phyloP scores from a whole-genome alignment of 2,329 filamentous ascomycete genomes.

The Ceratocystis colombiana region DNA sequence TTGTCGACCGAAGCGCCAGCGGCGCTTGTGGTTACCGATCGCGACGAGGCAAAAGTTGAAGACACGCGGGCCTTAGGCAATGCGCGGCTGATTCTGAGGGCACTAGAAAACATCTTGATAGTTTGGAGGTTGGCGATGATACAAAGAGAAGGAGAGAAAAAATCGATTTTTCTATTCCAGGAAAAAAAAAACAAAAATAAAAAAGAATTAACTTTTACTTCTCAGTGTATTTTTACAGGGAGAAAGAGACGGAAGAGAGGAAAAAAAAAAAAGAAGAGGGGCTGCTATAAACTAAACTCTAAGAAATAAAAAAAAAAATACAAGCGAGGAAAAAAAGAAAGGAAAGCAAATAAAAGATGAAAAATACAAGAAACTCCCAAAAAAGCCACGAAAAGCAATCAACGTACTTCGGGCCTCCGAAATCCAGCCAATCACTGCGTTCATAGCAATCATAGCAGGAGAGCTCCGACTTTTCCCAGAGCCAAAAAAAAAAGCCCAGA shows the following conservation, averaged over 20 bases:
- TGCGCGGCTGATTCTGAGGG: slow-evolving; percentile 52
- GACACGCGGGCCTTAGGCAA: slow-evolving; percentile 45
- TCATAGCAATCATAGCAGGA: background rate
- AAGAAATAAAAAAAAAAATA: background rate
- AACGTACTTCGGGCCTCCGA: too few species aligned
- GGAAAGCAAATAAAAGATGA: background rate
- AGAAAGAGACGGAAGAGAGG: background rate
- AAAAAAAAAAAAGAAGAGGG: slow-evolving; percentile 21
- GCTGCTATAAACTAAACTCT: background rate
- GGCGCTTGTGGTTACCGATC: slow-evolving; percentile 88
- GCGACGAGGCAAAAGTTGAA: slow-evolving; percentile 43
- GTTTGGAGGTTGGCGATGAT: slow-evolving; percentile 1
- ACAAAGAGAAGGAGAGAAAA: slow-evolving; percentile 15
- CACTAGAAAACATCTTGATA: slow-evolving; percentile 57
- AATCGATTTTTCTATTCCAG: background rate
- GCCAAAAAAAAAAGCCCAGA: slow-evolving; percentile 10
- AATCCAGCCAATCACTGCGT: background rate
- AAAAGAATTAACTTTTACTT: background rate
- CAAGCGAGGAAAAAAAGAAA: slow-evolving; percentile 1
- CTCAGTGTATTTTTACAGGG: background rate
- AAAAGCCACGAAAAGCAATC: background rate
- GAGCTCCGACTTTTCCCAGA: slow-evolving; percentile 8
- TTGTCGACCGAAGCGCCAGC: slow-evolving; percentile 83
- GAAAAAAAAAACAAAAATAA: slow-evolving; percentile 13
- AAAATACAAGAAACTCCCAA: background rate